phyloP scores from a whole-genome alignment of 441 rosid species.

The Erodium moschatum region DNA sequence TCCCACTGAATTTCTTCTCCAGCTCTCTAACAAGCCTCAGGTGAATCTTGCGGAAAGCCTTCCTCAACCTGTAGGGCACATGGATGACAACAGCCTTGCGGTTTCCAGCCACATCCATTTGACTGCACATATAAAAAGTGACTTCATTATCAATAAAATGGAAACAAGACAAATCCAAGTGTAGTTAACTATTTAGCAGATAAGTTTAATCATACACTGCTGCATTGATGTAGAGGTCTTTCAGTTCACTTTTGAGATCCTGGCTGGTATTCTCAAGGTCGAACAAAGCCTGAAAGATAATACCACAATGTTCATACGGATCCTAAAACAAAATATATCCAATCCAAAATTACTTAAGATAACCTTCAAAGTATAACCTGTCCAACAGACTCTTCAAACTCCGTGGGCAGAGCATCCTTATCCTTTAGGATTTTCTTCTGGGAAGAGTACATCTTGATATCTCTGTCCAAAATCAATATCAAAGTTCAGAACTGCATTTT shows the following conservation, averaged over 20 bases:
- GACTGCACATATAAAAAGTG: constrained; percentile 28
- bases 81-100: constrained; percentile 76
- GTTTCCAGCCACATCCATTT: constrained; percentile 67
- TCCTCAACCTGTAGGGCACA: constrained; percentile 81
- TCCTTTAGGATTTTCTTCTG: constrained; percentile 74
- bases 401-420: constrained; percentile 61
- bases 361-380: constrained; percentile 34
- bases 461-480: neutral
- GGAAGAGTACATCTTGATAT: constrained; percentile 54
- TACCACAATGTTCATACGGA: constrained; percentile 2
- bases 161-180: neutral
- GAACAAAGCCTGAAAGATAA: constrained; percentile 50
- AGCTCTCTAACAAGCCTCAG: constrained; percentile 75
- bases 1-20: constrained; percentile 83
- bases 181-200: neutral
- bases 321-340: neutral
- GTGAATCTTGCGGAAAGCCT: constrained; percentile 75
- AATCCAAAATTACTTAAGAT: neutral
- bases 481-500: neutral
- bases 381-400: constrained; percentile 64
- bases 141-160: neutral
- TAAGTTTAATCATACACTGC: constrained; percentile 41
- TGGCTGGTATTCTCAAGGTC: constrained; percentile 75
- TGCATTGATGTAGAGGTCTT: constrained; percentile 70
- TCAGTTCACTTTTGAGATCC: constrained; percentile 70